phyloP scores from a whole-genome alignment of 108 stramenopile genomes.

The Aurantiochytrium sp. region DNA sequence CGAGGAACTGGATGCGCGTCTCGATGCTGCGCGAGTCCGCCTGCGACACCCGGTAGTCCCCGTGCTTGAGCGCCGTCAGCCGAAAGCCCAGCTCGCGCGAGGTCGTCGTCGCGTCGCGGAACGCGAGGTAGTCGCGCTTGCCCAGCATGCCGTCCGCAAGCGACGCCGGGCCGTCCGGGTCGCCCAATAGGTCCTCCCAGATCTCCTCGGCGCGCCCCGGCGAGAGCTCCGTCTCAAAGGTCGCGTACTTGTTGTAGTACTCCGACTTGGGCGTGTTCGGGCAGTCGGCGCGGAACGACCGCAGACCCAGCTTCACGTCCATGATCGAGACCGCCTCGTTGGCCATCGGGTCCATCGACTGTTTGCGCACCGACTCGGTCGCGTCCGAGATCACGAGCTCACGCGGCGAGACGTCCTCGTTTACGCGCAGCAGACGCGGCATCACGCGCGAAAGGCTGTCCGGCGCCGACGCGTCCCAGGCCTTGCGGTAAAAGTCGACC shows the following conservation, averaged over 20 bases:
- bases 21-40: background rate
- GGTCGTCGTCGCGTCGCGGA: constrained; percentile 20
- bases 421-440: background rate
- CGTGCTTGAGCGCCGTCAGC: background rate
- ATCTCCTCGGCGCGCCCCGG: background rate
- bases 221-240: background rate
- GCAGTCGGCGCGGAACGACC: constrained; percentile 1
- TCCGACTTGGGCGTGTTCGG: background rate
- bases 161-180: background rate
- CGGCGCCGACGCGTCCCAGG: background rate
- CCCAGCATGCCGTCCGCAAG: background rate
- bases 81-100: constrained; percentile 24
- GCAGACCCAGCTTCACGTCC: background rate
- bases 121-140: constrained; percentile 7
- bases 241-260: background rate
- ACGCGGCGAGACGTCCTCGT: background rate
- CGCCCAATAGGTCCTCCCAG: background rate
- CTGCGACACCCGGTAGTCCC: constrained; percentile 8
- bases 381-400: constrained; percentile 23
- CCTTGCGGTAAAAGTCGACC: constrained; percentile 1
- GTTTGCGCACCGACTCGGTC: background rate
- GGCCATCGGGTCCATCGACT: background rate
- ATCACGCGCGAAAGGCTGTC: background rate
- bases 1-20: background rate
- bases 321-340: background rate